Conservation (phyloP, 805 yeast species). For the Saccharomyces paradoxus region DNA sequence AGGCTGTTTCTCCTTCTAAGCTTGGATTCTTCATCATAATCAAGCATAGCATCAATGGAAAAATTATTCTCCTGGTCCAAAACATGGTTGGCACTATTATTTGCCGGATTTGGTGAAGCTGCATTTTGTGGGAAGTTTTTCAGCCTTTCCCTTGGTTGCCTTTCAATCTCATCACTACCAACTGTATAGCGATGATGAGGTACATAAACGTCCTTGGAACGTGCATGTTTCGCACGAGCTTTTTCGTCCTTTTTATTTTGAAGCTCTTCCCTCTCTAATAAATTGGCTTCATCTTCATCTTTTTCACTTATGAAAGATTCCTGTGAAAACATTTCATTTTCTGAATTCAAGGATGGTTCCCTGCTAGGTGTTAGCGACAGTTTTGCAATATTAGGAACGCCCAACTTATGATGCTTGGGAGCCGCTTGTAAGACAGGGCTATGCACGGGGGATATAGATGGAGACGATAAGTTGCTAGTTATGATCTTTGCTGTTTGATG, state of each 20-base stretch:
- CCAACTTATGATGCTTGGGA: slow-evolving; percentile 6
- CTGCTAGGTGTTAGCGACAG: slow-evolving; percentile 14
- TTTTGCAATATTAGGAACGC: slow-evolving; percentile 15
- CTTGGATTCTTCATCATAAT: neutral
- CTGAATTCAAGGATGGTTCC: slow-evolving; percentile 8
- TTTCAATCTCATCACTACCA: neutral
- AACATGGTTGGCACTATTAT: neutral
- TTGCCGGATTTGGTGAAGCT: neutral
- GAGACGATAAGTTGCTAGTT: neutral
- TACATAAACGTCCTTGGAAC: neutral
- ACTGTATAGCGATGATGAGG: neutral
- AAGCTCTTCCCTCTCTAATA: neutral
- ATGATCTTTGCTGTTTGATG: neutral
- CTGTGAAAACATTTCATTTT: slow-evolving; percentile 11
- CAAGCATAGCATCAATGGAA: neutral
- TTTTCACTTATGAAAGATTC: slow-evolving; percentile 19
- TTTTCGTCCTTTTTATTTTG: neutral
- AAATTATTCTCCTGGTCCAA: neutral
- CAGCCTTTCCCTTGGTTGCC: neutral
- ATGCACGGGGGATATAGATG: slow-evolving; percentile 9
- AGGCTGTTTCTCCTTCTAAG: neutral
- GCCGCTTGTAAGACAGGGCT: slow-evolving; percentile 10
- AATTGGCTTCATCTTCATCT: slow-evolving; percentile 8
- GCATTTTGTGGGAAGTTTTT: neutral
- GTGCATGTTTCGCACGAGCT: neutral